Conservation (phyloP, 192 early-diverging fungal genomes). For the Mycoemilia scoparia region DNA sequence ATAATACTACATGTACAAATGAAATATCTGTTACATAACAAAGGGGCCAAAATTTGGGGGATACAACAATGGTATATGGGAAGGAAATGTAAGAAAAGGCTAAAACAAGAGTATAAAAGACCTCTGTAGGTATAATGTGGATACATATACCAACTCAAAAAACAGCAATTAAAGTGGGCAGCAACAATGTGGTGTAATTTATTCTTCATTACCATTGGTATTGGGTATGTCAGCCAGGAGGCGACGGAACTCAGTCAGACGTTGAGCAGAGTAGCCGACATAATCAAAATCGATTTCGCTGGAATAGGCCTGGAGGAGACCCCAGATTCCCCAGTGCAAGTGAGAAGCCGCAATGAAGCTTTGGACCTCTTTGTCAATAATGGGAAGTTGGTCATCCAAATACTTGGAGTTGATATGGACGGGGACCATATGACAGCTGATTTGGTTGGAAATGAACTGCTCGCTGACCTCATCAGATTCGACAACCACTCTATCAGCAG, state of each 20-base stretch:
- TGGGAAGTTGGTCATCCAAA: slow-evolving; percentile 7
- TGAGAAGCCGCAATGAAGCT: slow-evolving; percentile 31
- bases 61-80: background rate
- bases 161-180: background rate
- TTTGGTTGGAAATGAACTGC: background rate
- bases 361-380: slow-evolving; percentile 11
- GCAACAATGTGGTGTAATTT: background rate
- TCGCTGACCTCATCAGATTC: slow-evolving; percentile 8
- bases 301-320: slow-evolving; percentile 50
- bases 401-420: slow-evolving; percentile 6
- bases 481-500: slow-evolving; percentile 8
- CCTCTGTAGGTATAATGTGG: background rate
- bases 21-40: no score
- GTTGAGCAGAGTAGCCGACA: slow-evolving; percentile 40
- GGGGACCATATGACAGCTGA: slow-evolving; percentile 2
- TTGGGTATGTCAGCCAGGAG: slow-evolving; percentile 5
- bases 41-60: no score
- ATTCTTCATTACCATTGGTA: background rate
- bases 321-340: slow-evolving; percentile 66
- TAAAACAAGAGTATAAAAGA: background rate
- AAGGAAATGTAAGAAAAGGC: background rate
- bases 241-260: slow-evolving; percentile 27
- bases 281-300: slow-evolving; percentile 69
- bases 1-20: no score
- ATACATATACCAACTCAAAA: background rate